Percentiles rank a stretch among this genome's conserved stretches.
Conservation (phyloP, 2,329 filamentous ascomycete species). For the Tolypocladium sp. region DNA sequence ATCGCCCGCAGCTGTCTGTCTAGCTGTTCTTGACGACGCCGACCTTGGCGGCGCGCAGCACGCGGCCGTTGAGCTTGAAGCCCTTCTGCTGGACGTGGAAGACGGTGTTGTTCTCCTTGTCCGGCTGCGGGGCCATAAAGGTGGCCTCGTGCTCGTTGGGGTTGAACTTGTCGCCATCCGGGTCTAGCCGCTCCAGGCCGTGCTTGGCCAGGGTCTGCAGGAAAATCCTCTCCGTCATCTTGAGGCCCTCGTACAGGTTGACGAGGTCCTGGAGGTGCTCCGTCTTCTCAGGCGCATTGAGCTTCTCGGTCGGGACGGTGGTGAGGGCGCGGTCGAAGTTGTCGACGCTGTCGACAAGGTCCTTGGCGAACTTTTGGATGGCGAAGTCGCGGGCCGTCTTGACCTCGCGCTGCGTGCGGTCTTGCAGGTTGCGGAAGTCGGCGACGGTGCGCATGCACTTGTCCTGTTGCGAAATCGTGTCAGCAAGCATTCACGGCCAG, state of each 20-base stretch:
- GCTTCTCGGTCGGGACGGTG: constrained; percentile 68
- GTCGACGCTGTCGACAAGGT: constrained; percentile 90
- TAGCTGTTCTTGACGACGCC: constrained; percentile 81
- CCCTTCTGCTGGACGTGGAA: constrained; percentile 94
- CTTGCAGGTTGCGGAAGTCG: constrained; percentile 96
- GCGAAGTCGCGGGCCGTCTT: constrained; percentile 84
- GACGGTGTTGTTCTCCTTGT: constrained; percentile 82
- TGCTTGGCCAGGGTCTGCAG: constrained; percentile 88
- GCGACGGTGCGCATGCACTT: constrained; percentile 89
- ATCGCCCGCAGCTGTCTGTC: constrained; percentile 1
- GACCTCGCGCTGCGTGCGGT: constrained; percentile 85
- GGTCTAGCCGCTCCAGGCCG: constrained; percentile 82
- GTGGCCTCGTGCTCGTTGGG: constrained; percentile 95
- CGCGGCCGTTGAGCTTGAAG: constrained; percentile 83
- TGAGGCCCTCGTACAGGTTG: constrained; percentile 78
- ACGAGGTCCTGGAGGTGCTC: constrained; percentile 61
- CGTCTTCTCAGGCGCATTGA: constrained; percentile 41
- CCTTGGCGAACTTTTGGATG: constrained; percentile 90
- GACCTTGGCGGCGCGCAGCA: constrained; percentile 88
- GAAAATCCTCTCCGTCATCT: constrained; percentile 89
- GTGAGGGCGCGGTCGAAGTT: constrained; percentile 90
- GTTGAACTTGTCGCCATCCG: constrained; percentile 80
- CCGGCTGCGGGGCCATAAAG: constrained; percentile 81
- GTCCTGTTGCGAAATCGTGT: constrained; percentile 48
- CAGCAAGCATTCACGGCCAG: background rate